phyloP scores from a whole-genome alignment of 1,284 basidiomycete species.

The Leccinum angustisporum region DNA sequence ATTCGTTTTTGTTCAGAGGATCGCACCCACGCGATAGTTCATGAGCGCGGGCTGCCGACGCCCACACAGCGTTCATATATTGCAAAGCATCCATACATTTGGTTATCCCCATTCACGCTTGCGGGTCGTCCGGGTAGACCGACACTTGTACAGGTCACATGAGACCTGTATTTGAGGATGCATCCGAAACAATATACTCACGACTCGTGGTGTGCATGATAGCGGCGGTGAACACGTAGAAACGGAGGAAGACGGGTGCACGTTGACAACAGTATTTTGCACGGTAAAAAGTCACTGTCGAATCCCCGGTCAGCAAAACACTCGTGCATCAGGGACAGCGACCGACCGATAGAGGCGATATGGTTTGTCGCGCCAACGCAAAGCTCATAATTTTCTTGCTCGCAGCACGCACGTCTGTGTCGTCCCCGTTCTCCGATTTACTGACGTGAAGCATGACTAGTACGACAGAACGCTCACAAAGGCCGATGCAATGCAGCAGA shows the following conservation, averaged over 20 bases:
- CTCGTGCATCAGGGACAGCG: not conserved
- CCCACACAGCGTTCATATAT: slow-evolving; percentile 75
- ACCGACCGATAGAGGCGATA: slow-evolving; percentile 70
- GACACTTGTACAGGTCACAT: slow-evolving; percentile 42
- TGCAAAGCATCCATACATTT: slow-evolving; percentile 71
- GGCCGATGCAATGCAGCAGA: slow-evolving; percentile 67
- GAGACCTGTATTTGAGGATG: slow-evolving; percentile 1
- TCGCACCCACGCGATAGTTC: slow-evolving; percentile 72
- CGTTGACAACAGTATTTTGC: slow-evolving; percentile 64
- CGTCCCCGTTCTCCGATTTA: slow-evolving; percentile 41
- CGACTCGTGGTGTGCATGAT: slow-evolving; percentile 78
- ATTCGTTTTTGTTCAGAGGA: slow-evolving; percentile 39
- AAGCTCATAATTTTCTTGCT: slow-evolving; percentile 68
- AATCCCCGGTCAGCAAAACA: slow-evolving; percentile 6
- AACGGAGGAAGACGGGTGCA: slow-evolving; percentile 73
- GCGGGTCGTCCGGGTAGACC: slow-evolving; percentile 62
- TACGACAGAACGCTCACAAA: slow-evolving; percentile 54
- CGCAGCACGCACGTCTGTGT: slow-evolving; percentile 50
- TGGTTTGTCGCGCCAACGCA: slow-evolving; percentile 77
- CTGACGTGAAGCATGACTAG: slow-evolving; percentile 4
- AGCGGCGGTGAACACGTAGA: slow-evolving; percentile 80
- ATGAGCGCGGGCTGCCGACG: slow-evolving; percentile 69
- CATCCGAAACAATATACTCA: slow-evolving; percentile 26
- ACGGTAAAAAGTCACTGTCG: slow-evolving; percentile 54
- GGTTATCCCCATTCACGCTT: slow-evolving; percentile 60